A percentile compares a stretch with the other conserved stretches of the same genome.
phyloP scores from a whole-genome alignment of 139 green algal genomes.

The Pleodorina starrii region DNA sequence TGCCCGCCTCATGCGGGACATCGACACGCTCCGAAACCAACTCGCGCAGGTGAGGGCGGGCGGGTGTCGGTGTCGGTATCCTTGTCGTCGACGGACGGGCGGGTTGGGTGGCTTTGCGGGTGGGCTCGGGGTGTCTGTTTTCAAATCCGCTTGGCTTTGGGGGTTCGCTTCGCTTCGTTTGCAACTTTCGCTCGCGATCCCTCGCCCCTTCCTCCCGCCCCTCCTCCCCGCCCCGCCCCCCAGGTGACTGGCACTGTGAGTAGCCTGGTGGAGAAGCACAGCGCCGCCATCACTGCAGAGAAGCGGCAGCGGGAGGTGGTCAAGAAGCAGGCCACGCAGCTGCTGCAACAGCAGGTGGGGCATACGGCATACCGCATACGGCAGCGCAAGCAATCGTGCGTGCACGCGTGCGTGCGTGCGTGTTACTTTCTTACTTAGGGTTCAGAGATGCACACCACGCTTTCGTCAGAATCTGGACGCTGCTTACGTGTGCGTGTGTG shows the following conservation, averaged over 20 bases:
- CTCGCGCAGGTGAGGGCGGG: slow-evolving; percentile 19
- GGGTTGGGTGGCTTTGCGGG: background rate
- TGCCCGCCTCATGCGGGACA: slow-evolving; percentile 38
- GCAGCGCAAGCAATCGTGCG: too few species aligned
- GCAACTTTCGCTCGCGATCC: background rate
- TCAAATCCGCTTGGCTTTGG: background rate
- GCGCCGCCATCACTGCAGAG: slow-evolving; percentile 14
- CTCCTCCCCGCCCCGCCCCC: background rate
- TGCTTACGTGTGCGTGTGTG: too few species aligned
- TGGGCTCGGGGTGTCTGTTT: background rate
- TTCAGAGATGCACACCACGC: too few species aligned
- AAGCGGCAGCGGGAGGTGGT: slow-evolving; percentile 29
- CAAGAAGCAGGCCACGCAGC: slow-evolving; percentile 4
- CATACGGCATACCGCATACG: background rate
- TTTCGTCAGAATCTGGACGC: too few species aligned
- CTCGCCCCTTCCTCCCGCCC: background rate
- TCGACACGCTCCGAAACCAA: slow-evolving; percentile 33
- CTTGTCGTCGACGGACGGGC: too few species aligned
- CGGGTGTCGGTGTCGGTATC: too few species aligned
- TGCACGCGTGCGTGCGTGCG: too few species aligned
- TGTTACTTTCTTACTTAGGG: too few species aligned
- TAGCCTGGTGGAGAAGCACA: slow-evolving; percentile 42
- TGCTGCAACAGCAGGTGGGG: slow-evolving; percentile 44
- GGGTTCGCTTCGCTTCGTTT: background rate
- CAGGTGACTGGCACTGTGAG: slow-evolving; percentile 42